Conservation (phyloP, 139 green algal genomes). For the Yamagishiella unicocca region DNA sequence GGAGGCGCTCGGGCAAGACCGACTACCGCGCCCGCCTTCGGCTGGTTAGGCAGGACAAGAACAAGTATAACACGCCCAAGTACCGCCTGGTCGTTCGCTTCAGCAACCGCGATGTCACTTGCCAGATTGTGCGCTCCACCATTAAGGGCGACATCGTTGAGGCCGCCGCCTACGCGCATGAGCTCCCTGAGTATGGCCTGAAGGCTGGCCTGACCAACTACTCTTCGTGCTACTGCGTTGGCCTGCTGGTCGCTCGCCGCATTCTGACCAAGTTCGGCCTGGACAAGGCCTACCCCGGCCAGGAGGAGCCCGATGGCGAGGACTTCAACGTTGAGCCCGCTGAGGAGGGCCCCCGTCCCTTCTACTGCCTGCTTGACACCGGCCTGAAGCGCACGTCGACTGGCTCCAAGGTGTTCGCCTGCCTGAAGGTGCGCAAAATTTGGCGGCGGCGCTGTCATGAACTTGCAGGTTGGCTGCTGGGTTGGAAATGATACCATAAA, state of each 20-base stretch:
- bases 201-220: conserved; percentile 98
- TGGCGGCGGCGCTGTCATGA: neutral
- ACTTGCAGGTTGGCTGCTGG: too few species aligned
- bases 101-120: conserved; percentile 91
- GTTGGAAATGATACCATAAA: neutral
- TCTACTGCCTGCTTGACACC: conserved; percentile 96
- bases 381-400: conserved; percentile 97
- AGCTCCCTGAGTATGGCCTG: conserved; percentile 96
- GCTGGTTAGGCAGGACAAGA: conserved; percentile 98
- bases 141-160: conserved; percentile 95
- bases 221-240: conserved; percentile 93
- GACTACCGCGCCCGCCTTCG: conserved; percentile 96
- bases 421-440: conserved; percentile 84
- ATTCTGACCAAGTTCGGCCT: conserved; percentile 95
- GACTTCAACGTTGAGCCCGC: conserved; percentile 96
- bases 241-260: conserved; percentile 95
- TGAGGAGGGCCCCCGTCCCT: conserved; percentile 94
- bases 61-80: conserved; percentile 99
- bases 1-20: conserved; percentile 88
- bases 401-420: conserved; percentile 92
- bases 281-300: conserved; percentile 90
- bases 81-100: conserved; percentile 89
- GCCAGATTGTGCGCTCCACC: conserved; percentile 95
- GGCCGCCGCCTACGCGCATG: conserved; percentile 90
- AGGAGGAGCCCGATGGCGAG: conserved; percentile 86